A percentile compares a stretch with the other conserved stretches of the same genome.
phyloP scores from a whole-genome alignment of 257 asterid genomes.

The Linaria vulgaris region DNA sequence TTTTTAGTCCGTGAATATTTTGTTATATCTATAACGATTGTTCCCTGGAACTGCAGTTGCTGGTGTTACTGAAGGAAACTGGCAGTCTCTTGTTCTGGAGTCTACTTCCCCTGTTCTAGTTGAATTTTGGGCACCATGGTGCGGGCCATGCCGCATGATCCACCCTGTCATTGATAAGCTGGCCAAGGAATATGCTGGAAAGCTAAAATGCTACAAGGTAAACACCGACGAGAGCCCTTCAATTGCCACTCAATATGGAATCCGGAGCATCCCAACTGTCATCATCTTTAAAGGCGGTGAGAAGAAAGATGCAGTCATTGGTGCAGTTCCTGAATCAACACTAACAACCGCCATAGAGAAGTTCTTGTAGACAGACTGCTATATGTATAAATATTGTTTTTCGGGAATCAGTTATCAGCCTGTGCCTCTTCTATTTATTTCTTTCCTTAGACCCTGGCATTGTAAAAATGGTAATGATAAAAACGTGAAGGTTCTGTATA shows the following conservation, averaged over 20 bases:
- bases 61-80: slow-evolving; percentile 47
- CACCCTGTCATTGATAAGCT: slow-evolving; percentile 80
- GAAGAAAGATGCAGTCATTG: slow-evolving; percentile 87
- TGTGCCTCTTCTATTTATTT: slow-evolving; percentile 19
- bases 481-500: slow-evolving; percentile 54
- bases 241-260: slow-evolving; percentile 77
- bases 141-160: slow-evolving; percentile 96
- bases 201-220: slow-evolving; percentile 84
- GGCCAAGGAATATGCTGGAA: slow-evolving; percentile 67
- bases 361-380: slow-evolving; percentile 58
- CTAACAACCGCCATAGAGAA: slow-evolving; percentile 68
- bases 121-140: slow-evolving; percentile 99
- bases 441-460: slow-evolving; percentile 24
- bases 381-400: slow-evolving; percentile 28
- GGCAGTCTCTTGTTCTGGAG: slow-evolving; percentile 65
- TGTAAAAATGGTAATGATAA: slow-evolving; percentile 31
- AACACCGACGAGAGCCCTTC: slow-evolving; percentile 82
- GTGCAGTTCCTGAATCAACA: slow-evolving; percentile 86
- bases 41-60: slow-evolving; percentile 64
- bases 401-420: slow-evolving; percentile 22
- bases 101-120: slow-evolving; percentile 65
- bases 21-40: background rate
- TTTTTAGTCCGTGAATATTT: background rate
- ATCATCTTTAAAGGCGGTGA: slow-evolving; percentile 77
- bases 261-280: slow-evolving; percentile 94